These are phyloP conservation scores for Gnaphalium uliginosum DNA, from an alignment of 129 eudicot species.

Conservation along the genomic window DNA sequence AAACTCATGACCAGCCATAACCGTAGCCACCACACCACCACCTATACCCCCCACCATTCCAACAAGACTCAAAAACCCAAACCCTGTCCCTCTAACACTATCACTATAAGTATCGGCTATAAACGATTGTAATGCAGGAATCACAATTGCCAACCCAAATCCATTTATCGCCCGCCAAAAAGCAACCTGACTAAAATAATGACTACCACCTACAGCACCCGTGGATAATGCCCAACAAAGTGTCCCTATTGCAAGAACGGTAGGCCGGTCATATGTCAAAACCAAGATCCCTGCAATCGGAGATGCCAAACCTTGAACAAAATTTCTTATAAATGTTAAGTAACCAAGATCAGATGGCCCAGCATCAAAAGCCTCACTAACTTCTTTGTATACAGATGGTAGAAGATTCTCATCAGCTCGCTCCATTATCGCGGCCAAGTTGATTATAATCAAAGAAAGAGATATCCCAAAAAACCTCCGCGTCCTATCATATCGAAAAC, in stretches of 20 bases:
- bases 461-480: conserved; percentile 72
- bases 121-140: conserved; percentile 90
- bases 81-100: conserved; percentile 75
- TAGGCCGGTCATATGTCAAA: conserved; percentile 78
- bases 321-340: conserved; percentile 70
- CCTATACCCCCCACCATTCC: conserved; percentile 92
- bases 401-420: conserved; percentile 94
- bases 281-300: conserved; percentile 85
- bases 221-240: conserved; percentile 91
- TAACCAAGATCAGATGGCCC: conserved; percentile 93
- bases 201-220: conserved; percentile 85
- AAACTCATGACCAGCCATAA: conserved; percentile 87
- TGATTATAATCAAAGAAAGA: conserved; percentile 72
- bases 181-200: conserved; percentile 64
- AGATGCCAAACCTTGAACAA: conserved; percentile 80
- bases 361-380: conserved; percentile 75
- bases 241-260: conserved; percentile 79
- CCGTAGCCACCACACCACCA: conserved; percentile 93
- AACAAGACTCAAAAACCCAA: conserved; percentile 74
- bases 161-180: conserved; percentile 94
- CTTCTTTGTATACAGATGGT: conserved; percentile 95
- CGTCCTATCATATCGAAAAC: conserved; percentile 38
- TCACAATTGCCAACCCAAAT: conserved; percentile 87
- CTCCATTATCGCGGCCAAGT: conserved; percentile 91
- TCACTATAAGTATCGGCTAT: conserved; percentile 90